phyloP scores from a whole-genome alignment of 306 rosid genomes.

The Rubus idaeus region DNA sequence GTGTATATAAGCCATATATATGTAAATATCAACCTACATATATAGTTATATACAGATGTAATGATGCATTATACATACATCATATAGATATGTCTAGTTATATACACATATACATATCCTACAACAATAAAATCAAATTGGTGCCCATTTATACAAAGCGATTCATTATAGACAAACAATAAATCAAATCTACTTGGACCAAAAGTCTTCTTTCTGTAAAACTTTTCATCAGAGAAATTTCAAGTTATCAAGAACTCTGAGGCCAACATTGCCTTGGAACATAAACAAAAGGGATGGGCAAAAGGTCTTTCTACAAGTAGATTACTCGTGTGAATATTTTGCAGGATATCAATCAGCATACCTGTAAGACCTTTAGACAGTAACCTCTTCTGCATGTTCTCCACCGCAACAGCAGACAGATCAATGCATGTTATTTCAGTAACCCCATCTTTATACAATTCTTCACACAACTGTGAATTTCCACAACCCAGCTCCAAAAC shows the following conservation, averaged over 20 bases:
- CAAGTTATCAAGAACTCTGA: not conserved
- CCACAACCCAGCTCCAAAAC: constrained; percentile 93
- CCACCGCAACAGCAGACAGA: constrained; percentile 77
- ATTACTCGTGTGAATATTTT: not conserved
- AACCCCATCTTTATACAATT: constrained; percentile 69
- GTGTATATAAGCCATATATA: too few species aligned
- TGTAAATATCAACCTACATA: not conserved
- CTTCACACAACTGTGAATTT: constrained; percentile 78
- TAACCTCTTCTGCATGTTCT: constrained; percentile 67
- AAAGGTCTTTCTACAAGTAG: not conserved
- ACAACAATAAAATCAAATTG: too few species aligned
- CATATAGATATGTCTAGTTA: not conserved
- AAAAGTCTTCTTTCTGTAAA: not conserved
- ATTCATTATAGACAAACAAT: not conserved
- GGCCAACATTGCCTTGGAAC: not conserved
- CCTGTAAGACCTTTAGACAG: constrained; percentile 60
- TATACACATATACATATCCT: too few species aligned
- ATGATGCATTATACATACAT: not conserved
- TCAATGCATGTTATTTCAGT: constrained; percentile 80
- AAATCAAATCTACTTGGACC: not conserved
- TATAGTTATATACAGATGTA: not conserved
- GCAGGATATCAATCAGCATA: constrained; percentile 25
- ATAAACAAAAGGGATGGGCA: not conserved
- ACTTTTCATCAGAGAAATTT: not conserved
- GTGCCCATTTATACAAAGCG: not conserved